Evolutionary conservation across 169 alveolate species (phyloP).

Genomic region (Eimeria necatrix): DNA sequence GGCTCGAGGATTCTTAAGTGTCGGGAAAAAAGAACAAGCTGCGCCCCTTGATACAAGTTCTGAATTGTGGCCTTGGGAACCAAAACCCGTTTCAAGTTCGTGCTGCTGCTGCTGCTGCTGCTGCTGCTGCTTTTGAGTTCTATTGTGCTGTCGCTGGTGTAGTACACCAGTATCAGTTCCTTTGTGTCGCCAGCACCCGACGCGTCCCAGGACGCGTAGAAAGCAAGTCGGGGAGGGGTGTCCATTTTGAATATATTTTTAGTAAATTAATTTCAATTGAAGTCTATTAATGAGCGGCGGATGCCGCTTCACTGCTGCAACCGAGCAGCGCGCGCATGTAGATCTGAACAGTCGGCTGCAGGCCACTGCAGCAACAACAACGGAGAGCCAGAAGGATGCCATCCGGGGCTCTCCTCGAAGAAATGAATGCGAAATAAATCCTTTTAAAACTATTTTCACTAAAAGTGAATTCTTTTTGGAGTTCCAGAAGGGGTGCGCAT

Average conservation of each 20-base stretch:
- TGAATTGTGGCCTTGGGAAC: neutral
- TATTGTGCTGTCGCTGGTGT: slow-evolving; percentile 37
- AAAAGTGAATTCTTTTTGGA: neutral
- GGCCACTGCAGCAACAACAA: neutral
- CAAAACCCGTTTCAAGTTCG: slow-evolving; percentile 42
- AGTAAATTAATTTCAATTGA: no score
- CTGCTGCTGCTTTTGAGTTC: slow-evolving; percentile 1
- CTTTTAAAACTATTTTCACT: neutral
- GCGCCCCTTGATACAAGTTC: slow-evolving; percentile 30
- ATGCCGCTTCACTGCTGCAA: no score
- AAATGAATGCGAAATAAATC: neutral
- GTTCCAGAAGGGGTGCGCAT: slow-evolving; percentile 20
- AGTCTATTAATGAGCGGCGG: no score
- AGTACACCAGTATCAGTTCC: slow-evolving; percentile 51
- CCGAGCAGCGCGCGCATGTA: neutral
- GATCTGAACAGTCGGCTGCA: neutral
- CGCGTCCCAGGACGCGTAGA: slow-evolving; percentile 57
- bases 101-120: neutral
- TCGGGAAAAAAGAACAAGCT: slow-evolving; percentile 42
- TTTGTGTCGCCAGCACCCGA: slow-evolving; percentile 43
- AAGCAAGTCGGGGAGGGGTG: slow-evolving; percentile 20
- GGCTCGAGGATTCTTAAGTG: slow-evolving; percentile 47
- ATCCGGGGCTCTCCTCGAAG: neutral
- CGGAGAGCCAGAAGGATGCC: neutral
- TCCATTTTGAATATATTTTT: neutral